Base-by-base conservation (phyloP, 192 early-diverging fungal species). In the Coemansia sp. region DNA sequence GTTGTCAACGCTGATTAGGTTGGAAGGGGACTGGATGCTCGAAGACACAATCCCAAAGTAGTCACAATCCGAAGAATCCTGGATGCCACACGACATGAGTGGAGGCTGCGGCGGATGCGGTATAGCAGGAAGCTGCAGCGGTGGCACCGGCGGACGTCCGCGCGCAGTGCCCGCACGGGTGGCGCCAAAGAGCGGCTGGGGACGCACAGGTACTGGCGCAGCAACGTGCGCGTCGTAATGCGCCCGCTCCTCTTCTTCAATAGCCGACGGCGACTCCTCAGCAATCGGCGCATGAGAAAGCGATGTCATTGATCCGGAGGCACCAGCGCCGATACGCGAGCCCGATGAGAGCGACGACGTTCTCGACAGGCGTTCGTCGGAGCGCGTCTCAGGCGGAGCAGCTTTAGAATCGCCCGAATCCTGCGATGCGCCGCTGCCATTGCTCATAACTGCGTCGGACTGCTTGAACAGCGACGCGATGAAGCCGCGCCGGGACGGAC, bases 11-110 rank as follows among this genome's bases (percentile, higher is more conserved):
- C 34, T 71, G 64, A 41, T 32, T 57, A 66, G 14, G 18, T 49
- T 51, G 48, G 28, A 12, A 21, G 61, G 27, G 12, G 52, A 63
- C 59, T 53, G 50, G 28, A 62, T 28, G 7, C 12, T 28, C 54
- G 55, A 41, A 51, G 21, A 53, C 30, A 56, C 55, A 49, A 52
- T 32, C 38, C 75, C 76, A 62, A 78, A 78, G 49, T 78, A 78
- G 48, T 78, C 75, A 38, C 27, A 22, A 7, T 28, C 44, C 34
- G 54, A 31, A 5, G 60, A 28, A 16, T 54, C 64, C 18, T 49
- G 57, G 7, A 49, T 32, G 0, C 34, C 54, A 27, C 60, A 56
- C 19, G 64, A 49, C 26, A 31, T 49, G n/a, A 18, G 53, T 7
- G 52, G 41, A 53, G 44, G 49, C n/a, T 34, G 65, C 23, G 64